A percentile compares a stretch with the other conserved stretches of the same genome.
Evolutionary conservation across 2,329 filamentous ascomycete species (phyloP).

Genomic region (Rhynchosporium graminicola): DNA sequence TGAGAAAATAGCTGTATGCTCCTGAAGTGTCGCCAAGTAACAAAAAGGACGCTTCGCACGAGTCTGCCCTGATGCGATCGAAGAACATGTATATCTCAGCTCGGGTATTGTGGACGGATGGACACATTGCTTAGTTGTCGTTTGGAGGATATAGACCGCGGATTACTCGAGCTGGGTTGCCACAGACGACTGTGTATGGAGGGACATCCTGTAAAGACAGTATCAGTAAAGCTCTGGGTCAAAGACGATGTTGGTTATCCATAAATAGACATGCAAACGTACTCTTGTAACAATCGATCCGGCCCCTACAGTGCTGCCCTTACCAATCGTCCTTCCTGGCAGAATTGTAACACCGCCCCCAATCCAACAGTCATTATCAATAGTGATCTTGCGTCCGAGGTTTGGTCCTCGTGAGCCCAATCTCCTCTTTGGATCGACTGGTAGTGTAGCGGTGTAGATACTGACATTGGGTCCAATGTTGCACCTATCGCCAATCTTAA

Average conservation of each 20-base stretch:
- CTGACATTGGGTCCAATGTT: conserved; percentile 83
- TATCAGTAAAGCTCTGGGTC: conserved; percentile 1
- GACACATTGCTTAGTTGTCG: conserved; percentile 4
- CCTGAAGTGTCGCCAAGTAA: too few species aligned
- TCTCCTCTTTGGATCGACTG: conserved; percentile 70
- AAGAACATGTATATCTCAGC: too few species aligned
- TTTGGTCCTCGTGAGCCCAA: conserved; percentile 74
- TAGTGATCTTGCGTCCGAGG: conserved; percentile 69
- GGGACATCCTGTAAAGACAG: conserved; percentile 38
- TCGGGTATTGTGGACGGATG: not conserved
- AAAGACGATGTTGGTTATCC: not conserved
- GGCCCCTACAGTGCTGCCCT: conserved; percentile 53
- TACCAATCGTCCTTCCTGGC: conserved; percentile 55
- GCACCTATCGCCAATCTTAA: conserved; percentile 77
- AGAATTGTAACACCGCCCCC: conserved; percentile 63
- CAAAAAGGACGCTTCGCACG: too few species aligned
- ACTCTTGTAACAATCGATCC: conserved; percentile 57
- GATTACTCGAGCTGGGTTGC: conserved; percentile 40
- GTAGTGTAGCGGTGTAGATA: conserved; percentile 75
- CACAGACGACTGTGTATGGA: conserved; percentile 40
- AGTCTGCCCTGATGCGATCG: too few species aligned
- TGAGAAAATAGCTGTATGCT: not conserved
- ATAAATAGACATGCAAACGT: conserved; percentile 36
- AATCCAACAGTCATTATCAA: conserved; percentile 72
- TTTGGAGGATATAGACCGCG: conserved; percentile 32